Conservation (phyloP, 1,139 yeast genomes). For the Yamadazyma diddensiae region DNA sequence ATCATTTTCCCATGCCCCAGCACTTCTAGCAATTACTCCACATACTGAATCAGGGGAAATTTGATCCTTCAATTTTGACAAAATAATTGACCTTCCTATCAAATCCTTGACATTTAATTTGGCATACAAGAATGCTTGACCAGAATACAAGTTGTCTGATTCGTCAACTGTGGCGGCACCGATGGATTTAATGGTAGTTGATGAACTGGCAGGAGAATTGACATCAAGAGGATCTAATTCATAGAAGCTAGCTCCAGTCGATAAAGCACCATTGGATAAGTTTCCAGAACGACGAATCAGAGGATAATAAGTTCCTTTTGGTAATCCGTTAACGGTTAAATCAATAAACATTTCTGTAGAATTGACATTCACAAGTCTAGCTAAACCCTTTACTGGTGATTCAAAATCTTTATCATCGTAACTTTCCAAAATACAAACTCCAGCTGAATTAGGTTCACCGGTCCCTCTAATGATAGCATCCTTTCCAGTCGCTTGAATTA, state of each 20-base stretch:
- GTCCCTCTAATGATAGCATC: conserved; percentile 94
- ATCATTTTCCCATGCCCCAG: conserved; percentile 96
- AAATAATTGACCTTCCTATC: conserved; percentile 78
- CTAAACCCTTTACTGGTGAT: conserved; percentile 81
- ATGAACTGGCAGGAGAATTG: conserved; percentile 27
- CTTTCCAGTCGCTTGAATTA: conserved; percentile 69
- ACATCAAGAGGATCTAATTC: conserved; percentile 50
- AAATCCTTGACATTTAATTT: conserved; percentile 56
- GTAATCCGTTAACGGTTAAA: conserved; percentile 70
- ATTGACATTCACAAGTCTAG: conserved; percentile 75
- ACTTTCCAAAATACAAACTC: conserved; percentile 84
- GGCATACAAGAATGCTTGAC: conserved; percentile 65
- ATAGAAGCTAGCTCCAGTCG: conserved; percentile 57
- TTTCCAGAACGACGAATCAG: conserved; percentile 71
- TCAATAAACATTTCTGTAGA: conserved; percentile 59
- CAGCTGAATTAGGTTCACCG: conserved; percentile 84
- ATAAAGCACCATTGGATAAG: conserved; percentile 66
- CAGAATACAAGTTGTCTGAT: conserved; percentile 34
- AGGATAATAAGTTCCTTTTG: conserved; percentile 65
- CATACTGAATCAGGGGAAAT: conserved; percentile 50
- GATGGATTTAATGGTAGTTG: conserved; percentile 36
- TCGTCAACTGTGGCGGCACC: conserved; percentile 31
- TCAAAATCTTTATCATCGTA: conserved; percentile 47
- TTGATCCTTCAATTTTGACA: conserved; percentile 43
- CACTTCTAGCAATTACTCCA: conserved; percentile 93